These are phyloP conservation scores for Penicillium sp. DNA, from an alignment of 2,329 filamentous ascomycete species.

Conservation along the genomic window DNA sequence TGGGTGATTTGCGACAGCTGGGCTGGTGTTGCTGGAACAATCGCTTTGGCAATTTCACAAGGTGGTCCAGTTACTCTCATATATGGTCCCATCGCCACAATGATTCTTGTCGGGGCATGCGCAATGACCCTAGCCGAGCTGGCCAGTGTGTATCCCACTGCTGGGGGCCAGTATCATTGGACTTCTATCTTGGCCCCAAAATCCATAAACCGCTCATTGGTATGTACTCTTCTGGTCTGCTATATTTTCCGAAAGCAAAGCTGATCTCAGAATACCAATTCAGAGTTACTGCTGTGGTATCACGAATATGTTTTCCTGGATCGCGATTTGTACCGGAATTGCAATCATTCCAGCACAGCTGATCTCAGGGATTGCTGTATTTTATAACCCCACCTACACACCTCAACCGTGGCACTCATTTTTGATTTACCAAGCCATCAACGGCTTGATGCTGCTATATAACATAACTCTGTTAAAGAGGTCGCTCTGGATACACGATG, in stretches of 20 bases:
- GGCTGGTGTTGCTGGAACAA: slow-evolving; percentile 25
- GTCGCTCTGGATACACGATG: slow-evolving; percentile 9
- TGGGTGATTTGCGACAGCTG: slow-evolving; percentile 31
- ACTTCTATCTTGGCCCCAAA: slow-evolving; percentile 29
- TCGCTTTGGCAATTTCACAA: slow-evolving; percentile 22
- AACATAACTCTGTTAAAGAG: slow-evolving; percentile 5
- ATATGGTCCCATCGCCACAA: slow-evolving; percentile 33
- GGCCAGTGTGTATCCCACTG: slow-evolving; percentile 39
- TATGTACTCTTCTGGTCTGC: not conserved
- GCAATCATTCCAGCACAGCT: slow-evolving; percentile 25
- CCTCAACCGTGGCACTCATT: slow-evolving; percentile 8
- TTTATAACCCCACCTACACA: slow-evolving; percentile 4
- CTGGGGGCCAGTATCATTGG: slow-evolving; percentile 45
- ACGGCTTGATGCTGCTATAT: slow-evolving; percentile 12
- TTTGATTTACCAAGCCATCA: slow-evolving; percentile 18
- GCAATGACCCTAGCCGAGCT: slow-evolving; percentile 40
- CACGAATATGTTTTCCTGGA: slow-evolving; percentile 27
- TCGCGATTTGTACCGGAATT: slow-evolving; percentile 24
- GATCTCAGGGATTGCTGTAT: slow-evolving; percentile 17
- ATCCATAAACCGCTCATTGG: slow-evolving; percentile 9
- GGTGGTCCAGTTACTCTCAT: slow-evolving; percentile 27
- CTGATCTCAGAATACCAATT: not conserved
- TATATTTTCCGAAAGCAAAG: not conserved
- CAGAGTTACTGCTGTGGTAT: slow-evolving; percentile 29
- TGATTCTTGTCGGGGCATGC: slow-evolving; percentile 26